Base-by-base conservation (phyloP, 1,284 basidiomycete genomes). In the Xerocomus minutiporus region DNA sequence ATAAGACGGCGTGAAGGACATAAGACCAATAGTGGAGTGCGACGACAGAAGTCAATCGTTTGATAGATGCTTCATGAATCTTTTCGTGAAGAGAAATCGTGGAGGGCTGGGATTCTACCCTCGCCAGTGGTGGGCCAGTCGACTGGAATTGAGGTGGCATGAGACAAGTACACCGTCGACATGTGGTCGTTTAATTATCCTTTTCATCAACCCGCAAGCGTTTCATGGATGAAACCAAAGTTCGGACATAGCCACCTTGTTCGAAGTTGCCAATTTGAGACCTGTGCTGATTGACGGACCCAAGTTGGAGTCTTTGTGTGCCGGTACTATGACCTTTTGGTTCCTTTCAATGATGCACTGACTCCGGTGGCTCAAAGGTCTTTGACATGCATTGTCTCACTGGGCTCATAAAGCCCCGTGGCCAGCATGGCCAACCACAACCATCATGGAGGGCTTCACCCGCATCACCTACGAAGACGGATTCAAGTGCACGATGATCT, bases 401-500 rank as follows among this genome's bases (percentile, higher is more conserved):
- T 17, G 13, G 13, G 11, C 25, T 4, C 34, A 32, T 47, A 54
- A 46, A 54, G 8, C 12, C 32, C 20, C 13, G 32, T 34, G 13
- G 26, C 7, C 13, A 42, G n/a, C 2, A 17, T 13, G 26, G 35
- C 12, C 7, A 26, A 12, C 29, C 28, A 11, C 20, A 39, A 17
- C 28, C 26, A 40, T 8, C 31, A 46, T 40, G 54, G 4, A 31
- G 13, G 41, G 54, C 28, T 56, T 56, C 39, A 55, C 40, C 25
- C 54, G 53, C 17, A 47, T 23, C 9, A 29, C 25, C 9, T 56
- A 52, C 36, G 17, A 32, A 17, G 20, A 56, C 41, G 45, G 35
- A 11, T 52, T 48, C 48, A 56, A 48, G 35, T 40, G 29, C 25
- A 48, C 34, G 17, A 46, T 46, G 56, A 8, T 49, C 34, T 57